Percentiles rank a stretch among this genome's conserved stretches.
These are phyloP conservation scores for Hericium coralloides DNA, from an alignment of 768 basidiomycete species.

Conservation along the genomic window DNA sequence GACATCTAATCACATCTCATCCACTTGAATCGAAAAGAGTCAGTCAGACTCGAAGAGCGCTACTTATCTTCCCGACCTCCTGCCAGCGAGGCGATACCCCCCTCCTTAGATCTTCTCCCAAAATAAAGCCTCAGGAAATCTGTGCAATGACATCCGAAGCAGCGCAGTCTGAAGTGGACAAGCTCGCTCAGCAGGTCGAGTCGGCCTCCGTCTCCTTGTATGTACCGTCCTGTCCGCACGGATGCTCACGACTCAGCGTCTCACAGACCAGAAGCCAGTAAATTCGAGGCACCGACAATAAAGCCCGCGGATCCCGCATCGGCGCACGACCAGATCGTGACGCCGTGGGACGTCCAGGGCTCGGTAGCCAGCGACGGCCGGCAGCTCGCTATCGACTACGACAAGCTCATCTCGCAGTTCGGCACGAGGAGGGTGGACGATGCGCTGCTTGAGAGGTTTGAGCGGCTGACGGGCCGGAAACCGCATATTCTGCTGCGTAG, in stretches of 20 bases:
- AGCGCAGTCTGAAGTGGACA: neutral
- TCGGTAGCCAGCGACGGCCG: conserved; percentile 81
- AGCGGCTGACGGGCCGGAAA: conserved; percentile 77
- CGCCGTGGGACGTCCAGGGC: conserved; percentile 97
- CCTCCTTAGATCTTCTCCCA: too few relatives aligned
- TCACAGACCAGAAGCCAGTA: neutral
- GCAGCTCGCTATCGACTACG: conserved; percentile 92
- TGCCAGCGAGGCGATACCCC: too few relatives aligned
- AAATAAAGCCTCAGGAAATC: neutral
- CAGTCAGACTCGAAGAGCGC: too few relatives aligned
- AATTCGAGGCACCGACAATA: conserved; percentile 14
- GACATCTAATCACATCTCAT: too few relatives aligned
- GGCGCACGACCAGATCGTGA: conserved; percentile 68
- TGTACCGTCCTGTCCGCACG: neutral
- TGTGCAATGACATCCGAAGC: neutral
- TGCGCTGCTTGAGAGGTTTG: conserved; percentile 79
- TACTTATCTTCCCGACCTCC: too few relatives aligned
- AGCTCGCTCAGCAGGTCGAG: neutral
- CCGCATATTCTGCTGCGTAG: conserved; percentile 86
- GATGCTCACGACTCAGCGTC: neutral
- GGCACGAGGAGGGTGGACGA: conserved; percentile 78
- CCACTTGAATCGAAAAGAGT: too few relatives aligned
- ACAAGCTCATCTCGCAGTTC: conserved; percentile 90
- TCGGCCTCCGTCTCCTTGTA: neutral
- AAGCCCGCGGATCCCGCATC: conserved; percentile 23